Percentiles rank a stretch among this genome's conserved stretches.
phyloP scores from a whole-genome alignment of 2,329 filamentous ascomycete genomes.

The Sordariomycetes sp. region DNA sequence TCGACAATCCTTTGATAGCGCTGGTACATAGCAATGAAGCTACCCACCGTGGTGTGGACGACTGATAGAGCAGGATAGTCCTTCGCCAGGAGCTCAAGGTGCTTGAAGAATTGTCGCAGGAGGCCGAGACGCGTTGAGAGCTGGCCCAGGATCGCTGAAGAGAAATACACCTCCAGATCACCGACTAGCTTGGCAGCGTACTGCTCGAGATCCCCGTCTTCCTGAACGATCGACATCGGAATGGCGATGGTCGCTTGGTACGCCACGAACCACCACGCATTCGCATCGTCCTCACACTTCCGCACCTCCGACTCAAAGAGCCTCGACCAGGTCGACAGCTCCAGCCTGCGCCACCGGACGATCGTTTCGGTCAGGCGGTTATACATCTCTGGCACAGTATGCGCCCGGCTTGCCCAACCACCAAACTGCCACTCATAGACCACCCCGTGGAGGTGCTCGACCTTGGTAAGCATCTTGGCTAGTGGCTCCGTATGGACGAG shows the following conservation, averaged over 20 bases:
- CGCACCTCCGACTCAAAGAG: slow-evolving; percentile 75
- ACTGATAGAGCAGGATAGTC: slow-evolving; percentile 48
- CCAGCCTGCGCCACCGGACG: slow-evolving; percentile 81
- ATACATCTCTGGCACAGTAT: slow-evolving; percentile 59
- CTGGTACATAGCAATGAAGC: slow-evolving; percentile 66
- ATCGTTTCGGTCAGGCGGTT: slow-evolving; percentile 71
- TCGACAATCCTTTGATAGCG: slow-evolving; percentile 58
- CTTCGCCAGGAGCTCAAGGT: slow-evolving; percentile 50
- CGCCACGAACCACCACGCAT: slow-evolving; percentile 92
- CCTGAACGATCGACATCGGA: slow-evolving; percentile 51
- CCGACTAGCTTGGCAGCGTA: slow-evolving; percentile 63
- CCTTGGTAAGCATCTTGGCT: slow-evolving; percentile 72
- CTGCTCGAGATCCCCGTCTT: slow-evolving; percentile 43
- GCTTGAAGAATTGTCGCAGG: slow-evolving; percentile 51
- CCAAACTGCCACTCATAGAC: slow-evolving; percentile 89
- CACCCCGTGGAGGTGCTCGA: slow-evolving; percentile 77
- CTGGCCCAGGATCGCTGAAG: slow-evolving; percentile 70
- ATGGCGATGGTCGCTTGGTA: slow-evolving; percentile 81
- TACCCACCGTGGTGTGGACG: slow-evolving; percentile 56
- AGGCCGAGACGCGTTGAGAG: slow-evolving; percentile 63
- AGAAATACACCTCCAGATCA: slow-evolving; percentile 71
- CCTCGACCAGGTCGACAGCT: slow-evolving; percentile 84
- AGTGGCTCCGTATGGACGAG: slow-evolving; percentile 74
- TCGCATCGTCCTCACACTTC: slow-evolving; percentile 67
- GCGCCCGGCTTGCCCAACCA: slow-evolving; percentile 73